Evolutionary conservation across 495 filamentous ascomycete genomes (phyloP).

Genomic region (Halenospora varia): DNA sequence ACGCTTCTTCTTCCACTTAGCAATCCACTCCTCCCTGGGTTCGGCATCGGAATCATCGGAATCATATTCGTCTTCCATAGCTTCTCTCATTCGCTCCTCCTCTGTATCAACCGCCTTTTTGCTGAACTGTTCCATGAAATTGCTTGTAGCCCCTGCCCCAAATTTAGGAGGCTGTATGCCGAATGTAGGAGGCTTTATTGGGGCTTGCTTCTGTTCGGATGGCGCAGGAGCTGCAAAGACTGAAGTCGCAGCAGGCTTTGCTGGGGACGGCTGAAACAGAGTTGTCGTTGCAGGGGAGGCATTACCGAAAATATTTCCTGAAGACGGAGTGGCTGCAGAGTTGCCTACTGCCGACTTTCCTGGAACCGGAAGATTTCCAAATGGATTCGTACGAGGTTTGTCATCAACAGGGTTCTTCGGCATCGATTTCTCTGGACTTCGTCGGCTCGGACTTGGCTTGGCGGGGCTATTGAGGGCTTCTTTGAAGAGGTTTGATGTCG

Average conservation of each 20-base stretch:
- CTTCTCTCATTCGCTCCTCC: constrained; percentile 43
- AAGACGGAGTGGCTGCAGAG: constrained; percentile 9
- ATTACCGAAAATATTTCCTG: constrained; percentile 13
- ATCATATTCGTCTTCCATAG: constrained; percentile 53
- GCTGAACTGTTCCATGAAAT: constrained; percentile 30
- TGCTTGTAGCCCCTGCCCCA: constrained; percentile 4
- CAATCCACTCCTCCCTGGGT: constrained; percentile 46
- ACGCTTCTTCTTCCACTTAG: constrained; percentile 41
- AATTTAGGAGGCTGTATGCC: too few relatives aligned
- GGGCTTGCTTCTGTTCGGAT: constrained; percentile 6
- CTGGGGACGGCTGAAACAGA: neutral
- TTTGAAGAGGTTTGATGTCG: constrained; percentile 37
- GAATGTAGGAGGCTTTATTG: constrained; percentile 19
- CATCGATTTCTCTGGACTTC: constrained; percentile 12
- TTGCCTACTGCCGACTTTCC: constrained; percentile 24
- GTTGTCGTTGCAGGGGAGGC: constrained; percentile 10
- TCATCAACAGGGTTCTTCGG: neutral
- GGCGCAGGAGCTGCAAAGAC: neutral
- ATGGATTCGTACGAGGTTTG: constrained; percentile 17
- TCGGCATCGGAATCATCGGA: constrained; percentile 55
- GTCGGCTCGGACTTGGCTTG: neutral
- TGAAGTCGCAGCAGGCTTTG: neutral
- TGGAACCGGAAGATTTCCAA: constrained; percentile 10
- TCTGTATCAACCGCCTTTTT: constrained; percentile 16
- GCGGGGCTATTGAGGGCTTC: constrained; percentile 23